Percentiles rank a stretch among this genome's conserved stretches.
These are phyloP conservation scores for Pichia sporocuriosa DNA, from an alignment of 805 yeast genomes.

Conservation along the genomic window DNA sequence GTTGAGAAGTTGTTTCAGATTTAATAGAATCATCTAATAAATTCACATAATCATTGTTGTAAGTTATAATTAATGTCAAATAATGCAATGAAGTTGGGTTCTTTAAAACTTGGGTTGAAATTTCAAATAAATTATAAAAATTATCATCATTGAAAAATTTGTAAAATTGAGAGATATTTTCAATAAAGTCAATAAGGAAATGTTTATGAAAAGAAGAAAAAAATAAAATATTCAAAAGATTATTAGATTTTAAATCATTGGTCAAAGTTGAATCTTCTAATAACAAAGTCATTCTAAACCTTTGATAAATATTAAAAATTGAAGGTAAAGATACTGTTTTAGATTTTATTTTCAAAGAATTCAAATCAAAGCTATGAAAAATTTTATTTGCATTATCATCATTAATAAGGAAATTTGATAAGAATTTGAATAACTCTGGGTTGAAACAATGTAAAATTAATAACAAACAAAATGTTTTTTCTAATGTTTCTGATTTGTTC, in stretches of 20 bases:
- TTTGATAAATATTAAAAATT: slow-evolving; percentile 11
- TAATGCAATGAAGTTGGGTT: background rate
- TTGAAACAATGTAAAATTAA: slow-evolving; percentile 20
- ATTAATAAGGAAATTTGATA: slow-evolving; percentile 9
- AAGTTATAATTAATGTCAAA: slow-evolving; percentile 1
- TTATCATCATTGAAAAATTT: background rate
- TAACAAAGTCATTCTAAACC: slow-evolving; percentile 16
- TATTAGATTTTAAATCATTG: slow-evolving; percentile 14
- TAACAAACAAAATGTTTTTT: slow-evolving; percentile 17
- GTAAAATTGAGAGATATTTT: background rate
- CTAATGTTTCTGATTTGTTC: slow-evolving; percentile 18
- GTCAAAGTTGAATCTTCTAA: slow-evolving; percentile 20
- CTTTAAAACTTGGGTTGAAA: background rate
- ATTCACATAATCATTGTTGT: background rate
- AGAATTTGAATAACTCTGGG: slow-evolving; percentile 13
- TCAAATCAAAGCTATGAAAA: slow-evolving; percentile 10
- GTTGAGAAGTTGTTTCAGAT: background rate
- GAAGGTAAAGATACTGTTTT: slow-evolving; percentile 1
- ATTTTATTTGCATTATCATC: slow-evolving; percentile 1
- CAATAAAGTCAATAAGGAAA: background rate
- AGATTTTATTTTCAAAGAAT: background rate
- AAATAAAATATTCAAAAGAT: slow-evolving; percentile 11
- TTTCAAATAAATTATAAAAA: background rate
- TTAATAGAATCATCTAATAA: slow-evolving; percentile 4
- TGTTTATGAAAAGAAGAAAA: slow-evolving; percentile 10